phyloP scores from a whole-genome alignment of 106 monocot genomes.

The Apostasia shenzhenica region DNA sequence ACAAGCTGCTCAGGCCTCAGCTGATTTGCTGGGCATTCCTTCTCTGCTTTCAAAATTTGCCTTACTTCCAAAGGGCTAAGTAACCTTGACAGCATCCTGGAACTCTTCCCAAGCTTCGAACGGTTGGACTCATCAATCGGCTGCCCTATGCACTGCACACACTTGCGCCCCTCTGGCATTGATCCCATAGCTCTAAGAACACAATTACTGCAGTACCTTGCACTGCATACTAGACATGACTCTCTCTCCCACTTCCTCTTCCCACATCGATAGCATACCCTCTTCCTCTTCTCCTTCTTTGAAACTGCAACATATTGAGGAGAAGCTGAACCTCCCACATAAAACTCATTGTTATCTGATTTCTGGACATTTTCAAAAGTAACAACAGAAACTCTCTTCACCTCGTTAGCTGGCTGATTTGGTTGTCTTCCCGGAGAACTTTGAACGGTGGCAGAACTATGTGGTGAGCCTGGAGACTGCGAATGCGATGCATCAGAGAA shows the following conservation, averaged over 20 bases:
- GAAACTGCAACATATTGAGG: conserved; percentile 20
- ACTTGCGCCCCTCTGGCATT: conserved; percentile 96
- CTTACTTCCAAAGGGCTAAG: conserved; percentile 74
- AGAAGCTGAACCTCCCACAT: conserved; percentile 6
- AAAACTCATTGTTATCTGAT: conserved; percentile 12
- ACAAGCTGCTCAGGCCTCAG: conserved; percentile 78
- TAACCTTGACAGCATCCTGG: conserved; percentile 52
- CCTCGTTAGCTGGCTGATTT: conserved; percentile 4
- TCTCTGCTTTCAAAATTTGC: conserved; percentile 92
- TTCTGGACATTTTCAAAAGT: conserved; percentile 19
- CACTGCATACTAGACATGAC: conserved; percentile 71
- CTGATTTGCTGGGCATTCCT: conserved; percentile 83
- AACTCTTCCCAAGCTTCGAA: conserved; percentile 62
- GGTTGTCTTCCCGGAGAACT: conserved; percentile 14
- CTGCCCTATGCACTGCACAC: conserved; percentile 76
- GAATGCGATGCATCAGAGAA: conserved; percentile 18
- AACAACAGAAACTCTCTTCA: conserved; percentile 14
- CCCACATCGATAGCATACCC: conserved; percentile 65
- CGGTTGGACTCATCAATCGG: conserved; percentile 77
- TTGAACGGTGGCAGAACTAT: conserved; percentile 8
- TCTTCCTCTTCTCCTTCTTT: conserved; percentile 40
- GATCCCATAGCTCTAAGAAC: conserved; percentile 92
- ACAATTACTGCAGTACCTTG: conserved; percentile 67
- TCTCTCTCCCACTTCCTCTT: conserved; percentile 96
- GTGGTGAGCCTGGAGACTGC: conserved; percentile 1